Conservation (phyloP, 257 asterid genomes). For the Nicotiana benthamiana region DNA sequence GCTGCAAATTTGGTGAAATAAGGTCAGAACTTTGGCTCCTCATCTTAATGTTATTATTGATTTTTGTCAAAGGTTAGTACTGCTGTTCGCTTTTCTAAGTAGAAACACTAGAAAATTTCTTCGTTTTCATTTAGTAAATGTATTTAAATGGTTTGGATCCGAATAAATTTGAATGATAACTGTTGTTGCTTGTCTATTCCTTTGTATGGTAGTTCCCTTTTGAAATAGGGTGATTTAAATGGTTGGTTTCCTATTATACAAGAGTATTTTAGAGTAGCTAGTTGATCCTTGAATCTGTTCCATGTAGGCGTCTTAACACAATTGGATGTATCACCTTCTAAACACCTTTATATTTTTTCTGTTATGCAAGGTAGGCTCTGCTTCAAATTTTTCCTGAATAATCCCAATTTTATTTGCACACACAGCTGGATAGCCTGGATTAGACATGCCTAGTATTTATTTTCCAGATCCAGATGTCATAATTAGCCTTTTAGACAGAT, state of each 20-base stretch:
- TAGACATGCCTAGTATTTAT: background rate
- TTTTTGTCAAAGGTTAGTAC: too few species aligned
- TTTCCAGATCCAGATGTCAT: background rate
- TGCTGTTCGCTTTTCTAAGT: too few species aligned
- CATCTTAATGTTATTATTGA: too few species aligned
- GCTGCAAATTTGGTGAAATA: too few species aligned
- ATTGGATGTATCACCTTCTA: background rate
- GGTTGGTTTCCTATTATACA: background rate
- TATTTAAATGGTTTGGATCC: too few species aligned
- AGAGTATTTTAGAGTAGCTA: background rate
- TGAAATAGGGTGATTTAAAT: background rate
- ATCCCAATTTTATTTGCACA: background rate
- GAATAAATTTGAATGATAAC: too few species aligned
- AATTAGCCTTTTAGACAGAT: background rate
- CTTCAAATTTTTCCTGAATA: background rate
- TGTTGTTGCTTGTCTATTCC: background rate
- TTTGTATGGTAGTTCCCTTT: background rate
- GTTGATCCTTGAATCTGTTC: background rate
- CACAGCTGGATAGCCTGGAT: background rate
- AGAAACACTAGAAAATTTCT: too few species aligned
- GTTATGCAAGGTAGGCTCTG: background rate
- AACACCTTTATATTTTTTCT: background rate
- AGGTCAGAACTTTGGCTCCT: too few species aligned
- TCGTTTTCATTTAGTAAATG: too few species aligned
- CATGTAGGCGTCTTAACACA: background rate